Base-by-base conservation (phyloP, 352 stramenopile species). In the Phytophthora hybrid region DNA sequence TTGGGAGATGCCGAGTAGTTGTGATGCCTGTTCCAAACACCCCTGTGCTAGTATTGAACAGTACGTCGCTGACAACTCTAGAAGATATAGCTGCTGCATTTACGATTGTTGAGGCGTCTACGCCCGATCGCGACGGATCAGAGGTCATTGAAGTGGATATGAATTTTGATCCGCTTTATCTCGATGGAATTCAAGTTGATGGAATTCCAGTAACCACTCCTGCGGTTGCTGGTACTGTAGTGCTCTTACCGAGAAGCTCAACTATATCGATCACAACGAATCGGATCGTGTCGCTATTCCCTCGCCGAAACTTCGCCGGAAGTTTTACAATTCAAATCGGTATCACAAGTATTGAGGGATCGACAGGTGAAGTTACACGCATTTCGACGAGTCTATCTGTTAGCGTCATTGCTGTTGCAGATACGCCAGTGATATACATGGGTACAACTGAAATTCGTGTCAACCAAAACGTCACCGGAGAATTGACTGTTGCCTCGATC, bases 131-230 rank as follows among this genome's bases (percentile, higher is more conserved):
- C 9, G 84, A 88, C 49, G 82, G 80, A 16, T 91, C 84, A 0
- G 82, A 89, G 60, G 66, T 77, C 5, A 80, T 91, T 29, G 81
- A 91, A 55, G 52, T 88, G 10, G 64, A 64, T 2, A 69, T 79
- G 8, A 60, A 46, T 11, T 76, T 87, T 37, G 67, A 84, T 23
- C 77, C 82, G 3, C 26, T 59, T 13, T 81, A 79, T 14, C 37
- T 91, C 1, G 62, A 66, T 5, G 52, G 56, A 19, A 70, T 90
- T 32, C 61, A 51, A 6, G 19, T 90, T 9, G 80, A 88, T 53
- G 73, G 63, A 9, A 56, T 80, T 4, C 26, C 68, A 1, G 44
- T 76, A 8, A n/a, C 49, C 1, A 69, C 73, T 1, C 58, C 57
- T 16, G 31, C 29, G 5, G 29, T 34, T 56, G 37, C 69, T 53